Percentiles rank a stretch among this genome's conserved stretches.
Conservation (phyloP, 2,329 filamentous ascomycete genomes). For the Ophiostoma montium region DNA sequence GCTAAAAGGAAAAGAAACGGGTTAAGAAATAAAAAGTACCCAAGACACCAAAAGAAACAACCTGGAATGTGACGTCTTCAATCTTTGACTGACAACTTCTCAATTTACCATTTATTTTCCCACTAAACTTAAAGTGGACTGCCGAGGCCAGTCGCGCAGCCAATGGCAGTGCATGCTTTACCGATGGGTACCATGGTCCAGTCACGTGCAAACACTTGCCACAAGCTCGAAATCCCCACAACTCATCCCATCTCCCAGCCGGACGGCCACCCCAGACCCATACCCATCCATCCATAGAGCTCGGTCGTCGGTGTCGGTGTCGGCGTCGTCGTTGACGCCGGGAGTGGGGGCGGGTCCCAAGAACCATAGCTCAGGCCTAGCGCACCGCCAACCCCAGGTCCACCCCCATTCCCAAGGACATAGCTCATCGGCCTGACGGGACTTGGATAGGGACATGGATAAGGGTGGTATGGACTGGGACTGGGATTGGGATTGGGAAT, state of each 20-base stretch:
- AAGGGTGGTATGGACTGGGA: no score
- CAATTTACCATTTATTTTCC: neutral
- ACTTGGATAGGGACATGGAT: no score
- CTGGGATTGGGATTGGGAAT: no score
- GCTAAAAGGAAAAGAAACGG: neutral
- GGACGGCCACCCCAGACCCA: neutral
- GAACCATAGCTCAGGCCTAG: no score
- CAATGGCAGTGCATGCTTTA: slow-evolving; percentile 12
- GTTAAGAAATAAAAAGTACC: neutral
- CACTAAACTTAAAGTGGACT: neutral
- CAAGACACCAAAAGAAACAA: neutral
- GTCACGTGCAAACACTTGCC: slow-evolving; percentile 1
- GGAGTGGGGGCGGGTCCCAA: neutral
- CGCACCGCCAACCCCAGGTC: neutral
- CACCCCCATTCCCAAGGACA: neutral
- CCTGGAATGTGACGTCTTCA: neutral
- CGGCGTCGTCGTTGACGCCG: neutral
- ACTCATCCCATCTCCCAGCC: neutral
- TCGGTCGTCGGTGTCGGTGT: neutral
- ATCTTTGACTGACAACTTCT: neutral
- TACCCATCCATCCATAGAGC: neutral
- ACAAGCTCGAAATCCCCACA: neutral
- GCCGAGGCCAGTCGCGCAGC: neutral
- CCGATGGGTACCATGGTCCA: slow-evolving; percentile 2
- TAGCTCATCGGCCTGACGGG: no score